Evolutionary conservation across 2,329 filamentous ascomycete species (phyloP).

Genomic region (Diaporthe humulicola): DNA sequence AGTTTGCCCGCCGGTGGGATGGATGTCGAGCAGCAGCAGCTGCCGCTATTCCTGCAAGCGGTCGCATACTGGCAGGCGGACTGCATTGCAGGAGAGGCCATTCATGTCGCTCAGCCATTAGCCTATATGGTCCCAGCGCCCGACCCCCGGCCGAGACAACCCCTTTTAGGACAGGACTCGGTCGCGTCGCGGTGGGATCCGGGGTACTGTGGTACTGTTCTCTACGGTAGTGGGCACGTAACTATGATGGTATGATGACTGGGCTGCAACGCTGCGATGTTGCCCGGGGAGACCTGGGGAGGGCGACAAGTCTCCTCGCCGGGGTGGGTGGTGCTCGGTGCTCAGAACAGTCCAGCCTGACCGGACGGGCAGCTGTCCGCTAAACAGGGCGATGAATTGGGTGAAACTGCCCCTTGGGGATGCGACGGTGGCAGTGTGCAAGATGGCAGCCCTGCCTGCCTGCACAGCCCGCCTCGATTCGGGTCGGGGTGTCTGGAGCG

Average conservation of each 20-base stretch:
- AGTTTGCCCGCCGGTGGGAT: no score
- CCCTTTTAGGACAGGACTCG: neutral
- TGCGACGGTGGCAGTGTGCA: slow-evolving; percentile 25
- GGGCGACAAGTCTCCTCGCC: neutral
- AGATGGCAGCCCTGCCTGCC: neutral
- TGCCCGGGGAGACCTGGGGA: neutral
- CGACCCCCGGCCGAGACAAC: slow-evolving; percentile 18
- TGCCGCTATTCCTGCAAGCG: slow-evolving; percentile 4
- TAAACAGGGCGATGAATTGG: slow-evolving; percentile 9
- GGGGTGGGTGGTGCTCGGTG: neutral
- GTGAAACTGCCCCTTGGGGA: slow-evolving; percentile 25
- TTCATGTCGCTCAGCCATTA: neutral
- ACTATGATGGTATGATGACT: slow-evolving; percentile 26
- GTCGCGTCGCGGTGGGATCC: slow-evolving; percentile 11
- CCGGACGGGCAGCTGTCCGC: slow-evolving; percentile 20
- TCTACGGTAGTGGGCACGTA: neutral
- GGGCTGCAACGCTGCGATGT: slow-evolving; percentile 5
- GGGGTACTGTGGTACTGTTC: neutral
- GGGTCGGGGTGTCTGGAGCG: slow-evolving; percentile 21
- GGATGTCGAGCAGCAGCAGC: slow-evolving; percentile 3
- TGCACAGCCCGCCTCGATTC: slow-evolving; percentile 19
- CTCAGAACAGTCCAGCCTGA: neutral
- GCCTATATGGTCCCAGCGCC: neutral
- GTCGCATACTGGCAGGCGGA: neutral
- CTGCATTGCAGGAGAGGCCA: neutral